Evolutionary conservation across 2,329 filamentous ascomycete genomes (phyloP), one percentile per base, ranked within the genome.

Genomic region (Ophiostoma sp.): DNA sequence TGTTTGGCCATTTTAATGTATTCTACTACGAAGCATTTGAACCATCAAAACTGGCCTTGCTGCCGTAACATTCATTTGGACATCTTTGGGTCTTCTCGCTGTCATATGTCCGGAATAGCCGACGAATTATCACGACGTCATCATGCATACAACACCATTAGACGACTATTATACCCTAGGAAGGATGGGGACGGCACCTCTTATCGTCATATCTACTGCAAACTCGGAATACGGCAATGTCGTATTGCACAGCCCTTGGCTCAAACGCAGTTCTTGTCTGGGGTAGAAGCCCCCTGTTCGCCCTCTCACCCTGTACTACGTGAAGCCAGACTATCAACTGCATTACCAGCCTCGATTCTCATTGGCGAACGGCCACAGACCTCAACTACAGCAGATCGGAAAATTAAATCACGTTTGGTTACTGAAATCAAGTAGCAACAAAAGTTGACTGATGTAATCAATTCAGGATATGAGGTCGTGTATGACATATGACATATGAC

Each of bases 361-460:
- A 64, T 64, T 64, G 60, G 60, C 13, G 60, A 36, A 64, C 27
- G 20, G 31, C 31, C 60, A 64, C 60, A 64, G 31, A 64, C 23
- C 31, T 64, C 60, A 57, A 57, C 23, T 4, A 27, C 23, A 57
- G 23, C 8, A 23, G 52, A 23, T 57, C 52, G 52, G 52, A 31
- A 27, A 57, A 33, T 36, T 36, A 64, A 33, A 64, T 33, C 27
- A 64, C 20, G 52, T 31, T 57, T 31, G 7, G 15, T 13, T 8
- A 57, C 23, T 27, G 10, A 57, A n/a, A 23, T 31, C 11, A 15
- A 57, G 8, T 57, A 8, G 10, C 10, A 10, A 27, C 23, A 27
- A 13, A 10, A 23, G 13, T 7, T 4, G 7, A 57, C 17, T 57
- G 52, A 57, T 57, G 52, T 27, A 57, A 31, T 57, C 1, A 23